A percentile compares a stretch with the other conserved stretches of the same genome.
Evolutionary conservation across 1,139 yeast genomes (phyloP).

Genomic region (Diutina siamensis): DNA sequence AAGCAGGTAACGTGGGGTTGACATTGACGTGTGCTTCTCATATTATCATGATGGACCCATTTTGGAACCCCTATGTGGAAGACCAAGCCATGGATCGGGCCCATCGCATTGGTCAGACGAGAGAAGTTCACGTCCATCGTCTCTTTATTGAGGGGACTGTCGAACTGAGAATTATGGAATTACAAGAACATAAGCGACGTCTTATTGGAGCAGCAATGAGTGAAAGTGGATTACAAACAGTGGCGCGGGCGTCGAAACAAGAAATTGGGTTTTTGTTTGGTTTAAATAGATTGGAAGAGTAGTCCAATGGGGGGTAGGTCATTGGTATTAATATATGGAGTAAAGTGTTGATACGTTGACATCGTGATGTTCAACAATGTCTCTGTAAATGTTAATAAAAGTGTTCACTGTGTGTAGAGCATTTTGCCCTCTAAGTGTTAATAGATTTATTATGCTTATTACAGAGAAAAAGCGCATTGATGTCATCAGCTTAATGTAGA

Average conservation of each 20-base stretch:
- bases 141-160: slow-evolving; percentile 57
- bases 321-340: no score
- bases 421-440: no score
- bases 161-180: slow-evolving; percentile 72
- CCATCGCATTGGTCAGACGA: slow-evolving; percentile 81
- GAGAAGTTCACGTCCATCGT: slow-evolving; percentile 64
- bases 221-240: slow-evolving; percentile 52
- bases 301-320: no score
- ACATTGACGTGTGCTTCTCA: slow-evolving; percentile 91
- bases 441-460: no score
- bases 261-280: slow-evolving; percentile 72
- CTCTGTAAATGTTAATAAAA: no score
- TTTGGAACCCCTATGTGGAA: slow-evolving; percentile 95
- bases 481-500: no score
- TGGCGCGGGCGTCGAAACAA: slow-evolving; percentile 45
- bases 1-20: slow-evolving; percentile 89
- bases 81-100: slow-evolving; percentile 95
- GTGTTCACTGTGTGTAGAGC: no score
- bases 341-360: neutral
- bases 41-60: slow-evolving; percentile 83
- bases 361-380: no score
- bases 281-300: slow-evolving; percentile 23
- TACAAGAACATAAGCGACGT: slow-evolving; percentile 65
- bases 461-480: no score
- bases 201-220: slow-evolving; percentile 71